A percentile compares a stretch with the other conserved stretches of the same genome.
These are phyloP conservation scores for Cardamine occulta DNA, from an alignment of 345 rosid species.

Conservation along the genomic window DNA sequence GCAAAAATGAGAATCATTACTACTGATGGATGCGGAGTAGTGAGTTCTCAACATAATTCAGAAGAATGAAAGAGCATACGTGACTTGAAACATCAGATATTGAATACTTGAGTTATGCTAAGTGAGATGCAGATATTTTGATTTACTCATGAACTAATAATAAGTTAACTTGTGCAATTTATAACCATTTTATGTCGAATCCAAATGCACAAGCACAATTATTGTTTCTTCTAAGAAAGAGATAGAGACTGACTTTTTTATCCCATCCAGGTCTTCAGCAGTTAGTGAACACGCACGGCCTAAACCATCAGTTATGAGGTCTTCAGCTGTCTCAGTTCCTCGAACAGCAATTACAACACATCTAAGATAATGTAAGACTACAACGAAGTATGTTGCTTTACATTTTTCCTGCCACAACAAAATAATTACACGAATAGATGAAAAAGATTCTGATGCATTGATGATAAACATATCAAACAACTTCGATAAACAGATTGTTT, in stretches of 20 bases:
- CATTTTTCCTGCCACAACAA: constrained; percentile 62
- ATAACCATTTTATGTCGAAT: background rate
- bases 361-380: constrained; percentile 73
- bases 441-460: constrained; percentile 14
- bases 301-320: constrained; percentile 92
- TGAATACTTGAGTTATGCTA: background rate
- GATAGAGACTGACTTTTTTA: constrained; percentile 59
- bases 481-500: background rate
- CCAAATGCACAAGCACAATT: constrained; percentile 9
- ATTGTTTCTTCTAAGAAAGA: constrained; percentile 2
- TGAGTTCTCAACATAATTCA: constrained; percentile 4
- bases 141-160: background rate
- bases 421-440: background rate
- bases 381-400: constrained; percentile 87
- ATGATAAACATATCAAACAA: background rate
- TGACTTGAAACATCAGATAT: constrained; percentile 7
- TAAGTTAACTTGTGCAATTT: background rate
- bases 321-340: constrained; percentile 97
- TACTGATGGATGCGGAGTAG: background rate
- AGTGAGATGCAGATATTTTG: background rate
- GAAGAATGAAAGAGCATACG: constrained; percentile 21
- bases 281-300: constrained; percentile 72
- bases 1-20: constrained; percentile 4
- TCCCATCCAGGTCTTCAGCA: constrained; percentile 72
- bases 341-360: constrained; percentile 80